phyloP scores from a whole-genome alignment of 2,329 filamentous ascomycete species.

The Phaeomoniella chlamydospora region DNA sequence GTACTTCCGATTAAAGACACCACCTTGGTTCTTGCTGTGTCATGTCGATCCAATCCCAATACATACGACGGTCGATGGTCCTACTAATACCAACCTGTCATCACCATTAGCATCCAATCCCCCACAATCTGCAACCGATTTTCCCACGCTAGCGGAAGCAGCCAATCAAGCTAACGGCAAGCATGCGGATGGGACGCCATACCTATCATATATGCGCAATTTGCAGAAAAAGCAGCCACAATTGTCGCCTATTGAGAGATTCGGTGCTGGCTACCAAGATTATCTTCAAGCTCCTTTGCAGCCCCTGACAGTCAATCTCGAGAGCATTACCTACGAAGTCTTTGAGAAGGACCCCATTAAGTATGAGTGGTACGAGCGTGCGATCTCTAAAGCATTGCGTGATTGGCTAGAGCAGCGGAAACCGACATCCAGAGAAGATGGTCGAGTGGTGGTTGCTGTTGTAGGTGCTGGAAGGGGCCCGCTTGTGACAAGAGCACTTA shows the following conservation, averaged over 20 bases:
- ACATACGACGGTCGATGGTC: conserved; percentile 28
- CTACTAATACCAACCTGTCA: conserved; percentile 17
- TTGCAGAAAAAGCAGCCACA: conserved; percentile 69
- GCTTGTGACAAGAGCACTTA: conserved; percentile 72
- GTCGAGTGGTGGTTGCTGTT: conserved; percentile 72
- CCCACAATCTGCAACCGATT: conserved; percentile 22
- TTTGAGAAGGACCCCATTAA: conserved; percentile 98
- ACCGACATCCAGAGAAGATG: conserved; percentile 56
- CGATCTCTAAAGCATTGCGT: conserved; percentile 62
- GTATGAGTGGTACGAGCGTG: conserved; percentile 87
- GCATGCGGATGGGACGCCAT: conserved; percentile 41
- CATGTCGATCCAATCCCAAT: conserved; percentile 42
- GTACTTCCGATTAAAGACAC: conserved; percentile 40
- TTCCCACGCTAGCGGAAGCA: conserved; percentile 59
- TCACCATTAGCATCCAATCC: conserved; percentile 11
- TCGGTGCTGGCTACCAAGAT: conserved; percentile 68
- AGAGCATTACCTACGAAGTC: conserved; percentile 94
- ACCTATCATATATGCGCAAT: conserved; percentile 72
- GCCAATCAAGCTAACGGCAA: conserved; percentile 30
- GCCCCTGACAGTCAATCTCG: conserved; percentile 87
- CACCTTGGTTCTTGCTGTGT: conserved; percentile 47
- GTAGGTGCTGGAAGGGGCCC: conserved; percentile 88
- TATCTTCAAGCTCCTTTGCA: conserved; percentile 92
- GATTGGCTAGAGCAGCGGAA: conserved; percentile 65
- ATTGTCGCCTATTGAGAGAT: conserved; percentile 46